Base-by-base conservation (phyloP, 192 early-diverging fungal genomes). In the Lobosporangium transversale region DNA sequence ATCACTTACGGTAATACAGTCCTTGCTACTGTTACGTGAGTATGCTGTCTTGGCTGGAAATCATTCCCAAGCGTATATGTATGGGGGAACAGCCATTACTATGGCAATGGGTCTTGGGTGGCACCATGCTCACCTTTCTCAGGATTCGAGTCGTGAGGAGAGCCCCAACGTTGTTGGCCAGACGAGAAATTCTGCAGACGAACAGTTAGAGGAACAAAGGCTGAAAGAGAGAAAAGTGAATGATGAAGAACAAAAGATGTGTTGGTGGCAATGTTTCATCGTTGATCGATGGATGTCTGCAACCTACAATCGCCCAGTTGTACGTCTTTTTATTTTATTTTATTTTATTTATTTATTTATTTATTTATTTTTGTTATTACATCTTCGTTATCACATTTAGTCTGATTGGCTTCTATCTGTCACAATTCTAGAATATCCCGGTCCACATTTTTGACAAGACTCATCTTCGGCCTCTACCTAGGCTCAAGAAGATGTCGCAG, bases 211-310 rank as follows among this genome's bases (percentile, higher is more conserved):
- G 35, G 32, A 56, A 32, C 50, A 62, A 4, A 18, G 63, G 32
- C 47, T 53, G 44, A 58, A n/a, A 23, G 70, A 74, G 23, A 52
- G 24, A 30, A 74, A 59, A 21, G 47, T 33, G 3, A 50, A 42
- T 10, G 73, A 56, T 12, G 73, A 76, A 17, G 73, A 76, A 23
- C 73, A 76, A 32, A 66, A 27, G 48, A n/a, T 67, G n/a, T 76
- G 73, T 20, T 76, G 73, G 73, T 76, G 73, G 73, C 73, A 76
- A n/a, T 76, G 73, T 51, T 76, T 76, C 45, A 76, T 76, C 24
- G 53, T 76, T 18, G 73, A 76, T 47, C 73, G 73, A 23, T 76
- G 73, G 73, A 76, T 76, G 73, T 76, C 73, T 30, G 73, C 64
- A 9, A 54, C 65, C 26, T 57, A 62, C 40, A 58, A 40, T 21